phyloP scores from a whole-genome alignment of 2,329 filamentous ascomycete genomes.

The Penicillium sp. region DNA sequence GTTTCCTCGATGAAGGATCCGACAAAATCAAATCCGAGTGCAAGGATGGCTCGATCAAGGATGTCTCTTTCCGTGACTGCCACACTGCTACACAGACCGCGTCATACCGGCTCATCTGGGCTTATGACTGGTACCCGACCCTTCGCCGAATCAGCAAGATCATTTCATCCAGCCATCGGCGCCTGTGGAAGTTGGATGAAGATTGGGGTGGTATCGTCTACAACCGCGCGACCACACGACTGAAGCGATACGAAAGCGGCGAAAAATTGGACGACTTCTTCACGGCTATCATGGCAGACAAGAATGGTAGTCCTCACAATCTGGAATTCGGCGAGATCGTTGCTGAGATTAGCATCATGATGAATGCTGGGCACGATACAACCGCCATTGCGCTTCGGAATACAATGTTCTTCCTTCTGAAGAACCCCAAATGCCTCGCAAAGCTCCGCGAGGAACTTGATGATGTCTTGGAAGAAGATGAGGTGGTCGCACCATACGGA shows the following conservation, averaged over 20 bases:
- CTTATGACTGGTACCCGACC: conserved; percentile 23
- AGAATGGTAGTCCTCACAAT: conserved; percentile 41
- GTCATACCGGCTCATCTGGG: conserved; percentile 24
- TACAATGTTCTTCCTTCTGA: conserved; percentile 52
- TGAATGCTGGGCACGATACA: conserved; percentile 53
- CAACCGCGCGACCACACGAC: conserved; percentile 19
- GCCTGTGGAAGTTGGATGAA: conserved; percentile 19
- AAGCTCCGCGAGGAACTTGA: conserved; percentile 12
- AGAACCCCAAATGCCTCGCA: conserved; percentile 38
- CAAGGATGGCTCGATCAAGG: conserved; percentile 21
- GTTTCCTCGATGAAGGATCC: conserved; percentile 38
- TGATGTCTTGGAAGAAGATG: conserved; percentile 40
- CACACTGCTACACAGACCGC: conserved; percentile 12
- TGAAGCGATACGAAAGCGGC: conserved; percentile 35
- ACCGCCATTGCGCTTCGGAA: conserved; percentile 55
- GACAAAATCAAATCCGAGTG: conserved; percentile 29
- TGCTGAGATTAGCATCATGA: conserved; percentile 48
- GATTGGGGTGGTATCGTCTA: conserved; percentile 24
- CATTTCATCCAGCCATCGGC: conserved; percentile 19
- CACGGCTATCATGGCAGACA: conserved; percentile 52
- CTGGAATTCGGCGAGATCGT: conserved; percentile 60
- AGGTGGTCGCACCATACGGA: conserved; percentile 49
- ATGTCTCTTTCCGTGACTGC: conserved; percentile 22
- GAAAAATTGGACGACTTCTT: conserved; percentile 61
- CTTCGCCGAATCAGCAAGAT: conserved; percentile 17